Percentiles rank a stretch among this genome's conserved stretches.
Conservation (phyloP, 2,329 filamentous ascomycete genomes). For the Colletotrichum sp. region DNA sequence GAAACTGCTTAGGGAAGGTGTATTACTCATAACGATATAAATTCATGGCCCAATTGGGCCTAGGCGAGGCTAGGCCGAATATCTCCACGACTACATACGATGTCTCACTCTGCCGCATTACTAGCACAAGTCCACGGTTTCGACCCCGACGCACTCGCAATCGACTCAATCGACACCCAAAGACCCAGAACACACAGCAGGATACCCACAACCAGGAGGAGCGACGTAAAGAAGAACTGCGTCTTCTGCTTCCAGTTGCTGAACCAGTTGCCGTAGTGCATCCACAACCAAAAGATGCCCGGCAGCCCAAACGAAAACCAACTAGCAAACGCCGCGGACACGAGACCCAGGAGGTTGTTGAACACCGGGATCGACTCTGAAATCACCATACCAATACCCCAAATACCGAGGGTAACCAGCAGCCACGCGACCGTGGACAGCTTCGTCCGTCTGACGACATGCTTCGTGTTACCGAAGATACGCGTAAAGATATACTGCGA, state of each 20-base stretch:
- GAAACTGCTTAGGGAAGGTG: no score
- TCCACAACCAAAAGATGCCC: constrained; percentile 52
- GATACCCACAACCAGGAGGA: constrained; percentile 36
- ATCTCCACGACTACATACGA: no score
- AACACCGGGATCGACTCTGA: constrained; percentile 75
- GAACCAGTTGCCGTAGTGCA: constrained; percentile 48
- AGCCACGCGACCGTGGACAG: constrained; percentile 63
- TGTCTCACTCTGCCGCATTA: constrained; percentile 22
- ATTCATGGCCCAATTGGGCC: no score
- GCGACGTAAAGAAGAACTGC: constrained; percentile 33
- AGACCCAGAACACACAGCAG: constrained; percentile 42
- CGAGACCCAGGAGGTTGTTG: constrained; percentile 67
- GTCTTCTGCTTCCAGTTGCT: constrained; percentile 32
- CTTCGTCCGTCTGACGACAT: constrained; percentile 54
- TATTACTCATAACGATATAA: no score
- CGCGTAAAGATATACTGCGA: constrained; percentile 71
- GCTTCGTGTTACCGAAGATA: constrained; percentile 64
- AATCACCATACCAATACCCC: constrained; percentile 70
- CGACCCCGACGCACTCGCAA: constrained; percentile 28
- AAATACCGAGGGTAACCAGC: constrained; percentile 57
- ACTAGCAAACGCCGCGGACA: constrained; percentile 67
- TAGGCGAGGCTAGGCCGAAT: no score
- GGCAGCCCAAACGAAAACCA: constrained; percentile 68
- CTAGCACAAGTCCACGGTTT: constrained; percentile 42
- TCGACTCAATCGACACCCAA: constrained; percentile 43